Percentiles rank a stretch among this genome's conserved stretches.
phyloP scores from a whole-genome alignment of 768 basidiomycete species.

The Boletales sp. region DNA sequence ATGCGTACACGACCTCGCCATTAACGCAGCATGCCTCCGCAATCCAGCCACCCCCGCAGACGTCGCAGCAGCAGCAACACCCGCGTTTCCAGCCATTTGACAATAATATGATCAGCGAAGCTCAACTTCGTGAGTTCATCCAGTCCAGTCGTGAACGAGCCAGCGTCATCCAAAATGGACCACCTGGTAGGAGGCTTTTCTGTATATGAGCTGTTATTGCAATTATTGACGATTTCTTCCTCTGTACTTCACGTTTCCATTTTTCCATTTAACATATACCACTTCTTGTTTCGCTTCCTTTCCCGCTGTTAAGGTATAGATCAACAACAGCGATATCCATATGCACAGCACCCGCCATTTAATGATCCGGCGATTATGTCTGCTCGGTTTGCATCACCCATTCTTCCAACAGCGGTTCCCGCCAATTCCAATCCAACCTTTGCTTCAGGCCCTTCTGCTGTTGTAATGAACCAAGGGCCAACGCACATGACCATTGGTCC shows the following conservation, averaged over 20 bases:
- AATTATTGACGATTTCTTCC: conserved; percentile 32
- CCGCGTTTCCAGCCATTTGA: conserved; percentile 57
- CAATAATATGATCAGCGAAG: conserved; percentile 58
- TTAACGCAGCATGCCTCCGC: conserved; percentile 45
- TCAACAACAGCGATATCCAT: conserved; percentile 33
- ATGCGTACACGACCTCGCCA: conserved; percentile 46
- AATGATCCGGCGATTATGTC: conserved; percentile 81
- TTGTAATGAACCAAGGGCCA: conserved; percentile 10
- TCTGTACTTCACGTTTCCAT: conserved; percentile 17
- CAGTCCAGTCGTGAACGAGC: conserved; percentile 64
- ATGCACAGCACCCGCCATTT: conserved; percentile 46
- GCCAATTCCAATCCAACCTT: conserved; percentile 11
- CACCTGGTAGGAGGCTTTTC: conserved; percentile 49
- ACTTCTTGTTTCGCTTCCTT: conserved; percentile 9
- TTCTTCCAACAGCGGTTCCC: conserved; percentile 21
- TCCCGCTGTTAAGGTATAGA: conserved; percentile 29
- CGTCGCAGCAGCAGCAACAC: conserved; percentile 30
- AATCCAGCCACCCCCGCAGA: conserved; percentile 31
- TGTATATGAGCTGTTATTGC: conserved; percentile 33
- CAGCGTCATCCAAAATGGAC: conserved; percentile 28
- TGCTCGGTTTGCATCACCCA: conserved; percentile 52
- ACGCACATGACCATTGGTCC: conserved; percentile 45
- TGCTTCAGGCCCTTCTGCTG: conserved; percentile 11
- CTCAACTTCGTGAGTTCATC: conserved; percentile 74
- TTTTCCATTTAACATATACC: conserved; percentile 19